Evolutionary conservation across 192 early-diverging fungal genomes (phyloP), one percentile per base, ranked within the genome.

Genomic region (Coemansia sp.): DNA sequence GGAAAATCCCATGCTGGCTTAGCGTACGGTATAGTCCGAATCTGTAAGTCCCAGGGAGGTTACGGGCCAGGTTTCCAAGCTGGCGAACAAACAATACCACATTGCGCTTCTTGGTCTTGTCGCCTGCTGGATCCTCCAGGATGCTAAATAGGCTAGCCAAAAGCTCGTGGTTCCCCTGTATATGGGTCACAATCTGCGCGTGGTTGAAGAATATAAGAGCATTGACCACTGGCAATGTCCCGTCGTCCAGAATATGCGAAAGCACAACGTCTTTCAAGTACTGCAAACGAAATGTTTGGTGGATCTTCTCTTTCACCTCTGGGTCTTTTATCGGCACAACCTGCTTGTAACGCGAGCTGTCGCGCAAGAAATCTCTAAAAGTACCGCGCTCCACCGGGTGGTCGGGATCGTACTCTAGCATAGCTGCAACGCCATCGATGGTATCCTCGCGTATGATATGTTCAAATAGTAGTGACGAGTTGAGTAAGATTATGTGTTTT

Each of bases 341-440:
- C 73, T 89, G 74, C 63, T 90, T 89, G 54, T 84, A 91, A 59
- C 86, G 84, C 56, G 84, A 67, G 29, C 73, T 75, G 40, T 84
- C 74, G 8, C 67, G 60, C 34, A 96, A 58, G 75, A 92, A 90
- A 32, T 91, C 81, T 35, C 95, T 85, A 73, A 93, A 89, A 3
- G 88, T 81, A 23, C 91, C 91, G 59, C 89, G 89, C 35, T 78
- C 65, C 7, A 87, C 85, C 5, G 88, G 89, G 23, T 85, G 81
- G 45, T 89, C 88, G 33, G 89, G 88, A 50, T 95, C 90, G 73
- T 96, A 93, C 87, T 98, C 95, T 38, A 98, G 71, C 77, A 95
- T 91, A 13, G 93, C 93, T 15, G 90, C 79, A 1, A 92, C 83
- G 34, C 71, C 71, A 15, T 87, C 57, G 61, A 96, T 89, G 54